A percentile compares a stretch with the other conserved stretches of the same genome.
These are phyloP conservation scores for Pisolithus thermaeus DNA, from an alignment of 1,284 basidiomycete genomes.

Conservation along the genomic window DNA sequence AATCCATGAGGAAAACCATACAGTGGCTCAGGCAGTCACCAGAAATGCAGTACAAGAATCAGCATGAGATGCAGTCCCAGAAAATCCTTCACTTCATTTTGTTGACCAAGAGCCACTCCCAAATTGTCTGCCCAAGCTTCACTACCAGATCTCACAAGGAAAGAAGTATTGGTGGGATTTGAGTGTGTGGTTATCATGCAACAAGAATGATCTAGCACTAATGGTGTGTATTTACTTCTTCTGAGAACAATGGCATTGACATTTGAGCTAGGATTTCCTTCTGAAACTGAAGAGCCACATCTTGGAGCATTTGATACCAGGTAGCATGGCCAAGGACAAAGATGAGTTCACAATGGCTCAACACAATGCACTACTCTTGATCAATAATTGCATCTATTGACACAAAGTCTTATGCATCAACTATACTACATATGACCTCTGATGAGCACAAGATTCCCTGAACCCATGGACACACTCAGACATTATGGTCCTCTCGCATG, in stretches of 20 bases:
- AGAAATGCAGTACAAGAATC: conserved; percentile 19
- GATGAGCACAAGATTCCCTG: conserved; percentile 20
- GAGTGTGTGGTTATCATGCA: conserved; percentile 8
- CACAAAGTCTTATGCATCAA: conserved; percentile 20
- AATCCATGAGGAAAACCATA: too few species aligned
- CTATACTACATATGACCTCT: conserved; percentile 28
- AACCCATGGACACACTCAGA: conserved; percentile 8
- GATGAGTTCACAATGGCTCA: conserved; percentile 25
- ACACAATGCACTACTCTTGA: conserved; percentile 12
- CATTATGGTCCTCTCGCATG: conserved; percentile 11
- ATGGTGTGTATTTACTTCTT: conserved; percentile 1
- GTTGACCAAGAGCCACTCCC: conserved; percentile 12
- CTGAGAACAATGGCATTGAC: not conserved
- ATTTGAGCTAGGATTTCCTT: conserved; percentile 17
- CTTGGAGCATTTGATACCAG: conserved; percentile 15
- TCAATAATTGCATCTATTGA: conserved; percentile 12
- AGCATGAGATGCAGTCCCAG: conserved; percentile 27
- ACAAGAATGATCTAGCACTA: conserved; percentile 19
- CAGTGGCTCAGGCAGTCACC: too few species aligned
- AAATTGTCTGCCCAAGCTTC: not conserved
- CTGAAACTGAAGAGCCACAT: conserved; percentile 28
- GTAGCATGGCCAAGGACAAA: conserved; percentile 17
- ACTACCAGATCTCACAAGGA: conserved; percentile 20
- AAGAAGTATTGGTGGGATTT: conserved; percentile 15
- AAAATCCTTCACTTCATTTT: conserved; percentile 21